phyloP scores from a whole-genome alignment of 208 protist genomes.

The Willaertia magna region DNA sequence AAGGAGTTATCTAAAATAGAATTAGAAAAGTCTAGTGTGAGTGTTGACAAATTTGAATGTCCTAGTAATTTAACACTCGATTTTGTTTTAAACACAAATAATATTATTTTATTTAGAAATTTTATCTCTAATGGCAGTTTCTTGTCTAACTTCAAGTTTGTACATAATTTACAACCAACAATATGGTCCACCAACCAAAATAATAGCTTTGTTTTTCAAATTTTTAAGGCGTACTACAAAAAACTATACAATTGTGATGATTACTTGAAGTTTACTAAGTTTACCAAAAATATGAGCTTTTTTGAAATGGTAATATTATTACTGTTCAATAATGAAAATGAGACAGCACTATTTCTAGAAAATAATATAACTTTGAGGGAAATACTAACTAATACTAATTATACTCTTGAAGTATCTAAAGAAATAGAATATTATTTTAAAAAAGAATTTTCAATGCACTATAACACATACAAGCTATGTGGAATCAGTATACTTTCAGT shows the following conservation, averaged over 20 bases:
- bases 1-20: neutral
- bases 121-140: neutral
- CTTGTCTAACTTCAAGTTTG: neutral
- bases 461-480: neutral
- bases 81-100: neutral
- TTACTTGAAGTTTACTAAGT: too few relatives aligned
- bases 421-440: neutral
- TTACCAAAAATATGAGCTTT: neutral
- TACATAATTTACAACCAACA: neutral
- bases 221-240: neutral
- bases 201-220: neutral
- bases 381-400: neutral
- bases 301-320: neutral
- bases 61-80: neutral
- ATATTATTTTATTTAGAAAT: neutral
- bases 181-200: neutral
- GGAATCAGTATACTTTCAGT: neutral
- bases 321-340: neutral
- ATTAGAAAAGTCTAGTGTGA: neutral
- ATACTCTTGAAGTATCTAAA: neutral
- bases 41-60: neutral
- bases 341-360: neutral
- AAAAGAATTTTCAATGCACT: neutral
- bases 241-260: neutral
- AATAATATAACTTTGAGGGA: neutral